These are phyloP conservation scores for Golubevia sp. DNA, from an alignment of 1,284 basidiomycete genomes.

Conservation along the genomic window DNA sequence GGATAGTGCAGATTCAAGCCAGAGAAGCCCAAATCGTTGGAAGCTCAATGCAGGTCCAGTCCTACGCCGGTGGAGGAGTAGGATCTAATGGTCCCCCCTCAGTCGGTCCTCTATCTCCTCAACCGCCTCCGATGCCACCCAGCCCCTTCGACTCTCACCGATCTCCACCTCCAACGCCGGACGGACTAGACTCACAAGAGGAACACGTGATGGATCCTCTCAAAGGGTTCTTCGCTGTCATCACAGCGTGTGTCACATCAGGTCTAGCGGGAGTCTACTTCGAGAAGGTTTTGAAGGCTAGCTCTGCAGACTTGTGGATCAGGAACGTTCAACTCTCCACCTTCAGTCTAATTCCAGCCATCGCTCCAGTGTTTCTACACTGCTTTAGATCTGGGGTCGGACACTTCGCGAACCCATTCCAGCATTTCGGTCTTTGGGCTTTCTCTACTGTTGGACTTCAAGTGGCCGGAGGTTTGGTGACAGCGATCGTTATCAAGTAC, in stretches of 20 bases:
- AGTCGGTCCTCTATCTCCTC: slow-evolving; percentile 9
- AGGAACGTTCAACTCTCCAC: slow-evolving; percentile 94
- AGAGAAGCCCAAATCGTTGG: neutral
- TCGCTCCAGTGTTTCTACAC: slow-evolving; percentile 78
- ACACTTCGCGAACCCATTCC: slow-evolving; percentile 17
- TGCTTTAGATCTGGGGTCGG: slow-evolving; percentile 11
- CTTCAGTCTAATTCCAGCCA: slow-evolving; percentile 88
- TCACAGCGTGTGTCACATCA: slow-evolving; percentile 89
- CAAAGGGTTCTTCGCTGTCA: slow-evolving; percentile 82
- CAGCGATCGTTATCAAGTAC: slow-evolving; percentile 71
- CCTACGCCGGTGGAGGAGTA: slow-evolving; percentile 11
- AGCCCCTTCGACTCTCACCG: slow-evolving; percentile 33
- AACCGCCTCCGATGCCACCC: slow-evolving; percentile 43
- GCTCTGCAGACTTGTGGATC: slow-evolving; percentile 87
- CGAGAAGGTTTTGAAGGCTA: slow-evolving; percentile 92
- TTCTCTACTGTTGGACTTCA: slow-evolving; percentile 87
- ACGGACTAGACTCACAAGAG: slow-evolving; percentile 23
- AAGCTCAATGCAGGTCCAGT: slow-evolving; percentile 16
- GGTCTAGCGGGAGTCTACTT: slow-evolving; percentile 99
- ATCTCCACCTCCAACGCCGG: slow-evolving; percentile 49
- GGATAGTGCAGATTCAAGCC: slow-evolving; percentile 84
- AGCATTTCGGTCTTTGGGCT: slow-evolving; percentile 73
- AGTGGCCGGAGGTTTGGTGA: slow-evolving; percentile 85
- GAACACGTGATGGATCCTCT: slow-evolving; percentile 74
- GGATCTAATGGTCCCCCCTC: neutral